Percentiles rank a stretch among this genome's conserved stretches.
These are phyloP conservation scores for Termitomyces bulborhizus DNA, from an alignment of 768 basidiomycete genomes.

Conservation along the genomic window DNA sequence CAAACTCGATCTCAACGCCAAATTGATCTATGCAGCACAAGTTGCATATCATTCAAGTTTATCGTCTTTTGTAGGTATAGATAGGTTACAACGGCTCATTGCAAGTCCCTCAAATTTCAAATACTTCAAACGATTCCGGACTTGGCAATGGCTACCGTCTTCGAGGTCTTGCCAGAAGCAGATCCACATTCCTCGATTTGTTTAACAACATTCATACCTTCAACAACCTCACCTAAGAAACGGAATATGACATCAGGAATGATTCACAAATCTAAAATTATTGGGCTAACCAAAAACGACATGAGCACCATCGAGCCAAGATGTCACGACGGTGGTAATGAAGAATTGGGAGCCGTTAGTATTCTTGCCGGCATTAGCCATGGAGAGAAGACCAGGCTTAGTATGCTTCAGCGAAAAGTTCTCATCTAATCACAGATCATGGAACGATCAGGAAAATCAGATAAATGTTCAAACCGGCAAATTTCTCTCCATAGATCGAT, in stretches of 20 bases:
- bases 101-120: background rate
- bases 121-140: conserved; percentile 42
- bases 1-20: background rate
- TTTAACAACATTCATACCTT: conserved; percentile 53
- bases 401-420: conserved; percentile 77
- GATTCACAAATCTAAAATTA: background rate
- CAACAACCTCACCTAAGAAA: conserved; percentile 53
- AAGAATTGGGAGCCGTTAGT: conserved; percentile 91
- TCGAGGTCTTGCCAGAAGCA: conserved; percentile 31
- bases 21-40: background rate
- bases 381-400: conserved; percentile 62
- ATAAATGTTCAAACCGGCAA: conserved; percentile 38
- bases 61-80: conserved; percentile 4
- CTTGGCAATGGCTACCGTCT: conserved; percentile 44
- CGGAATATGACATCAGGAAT: background rate
- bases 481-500: conserved; percentile 70
- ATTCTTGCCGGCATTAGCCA: conserved; percentile 77
- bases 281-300: conserved; percentile 71
- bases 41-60: background rate
- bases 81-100: conserved; percentile 12
- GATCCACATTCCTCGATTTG: conserved; percentile 35
- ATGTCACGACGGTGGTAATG: conserved; percentile 74
- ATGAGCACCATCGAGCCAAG: conserved; percentile 79
- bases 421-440: conserved; percentile 51
- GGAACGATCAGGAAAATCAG: background rate